Percentiles rank a stretch among this genome's conserved stretches.
Conservation (phyloP, 345 rosid species). For the Cardamine occulta region DNA sequence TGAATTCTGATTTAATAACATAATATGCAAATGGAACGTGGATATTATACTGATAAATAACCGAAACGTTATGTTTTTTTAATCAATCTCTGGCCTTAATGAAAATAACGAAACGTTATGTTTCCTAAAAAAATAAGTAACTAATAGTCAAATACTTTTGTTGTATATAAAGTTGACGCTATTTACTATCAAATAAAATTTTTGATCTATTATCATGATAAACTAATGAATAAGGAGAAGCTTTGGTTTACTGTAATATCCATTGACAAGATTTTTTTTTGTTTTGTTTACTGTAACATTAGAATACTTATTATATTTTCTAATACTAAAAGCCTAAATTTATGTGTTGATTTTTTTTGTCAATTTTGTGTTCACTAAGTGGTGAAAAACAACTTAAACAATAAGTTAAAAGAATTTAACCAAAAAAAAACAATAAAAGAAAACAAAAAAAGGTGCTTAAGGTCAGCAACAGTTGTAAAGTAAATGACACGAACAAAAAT, state of each 20-base stretch:
- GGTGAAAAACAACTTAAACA: neutral
- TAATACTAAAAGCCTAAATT: neutral
- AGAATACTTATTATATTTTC: neutral
- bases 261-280: neutral
- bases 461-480: constrained; percentile 8
- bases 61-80: neutral
- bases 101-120: neutral
- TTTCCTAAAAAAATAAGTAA: neutral
- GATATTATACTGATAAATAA: neutral
- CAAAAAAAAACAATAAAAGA: no score
- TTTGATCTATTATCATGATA: neutral
- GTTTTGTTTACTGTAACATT: neutral
- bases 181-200: neutral
- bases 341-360: neutral
- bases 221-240: neutral
- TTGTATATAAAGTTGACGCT: neutral
- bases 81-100: no score
- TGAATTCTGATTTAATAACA: neutral
- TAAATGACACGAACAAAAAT: constrained; percentile 20
- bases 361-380: neutral
- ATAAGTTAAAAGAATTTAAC: neutral
- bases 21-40: neutral
- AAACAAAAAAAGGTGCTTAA: neutral
- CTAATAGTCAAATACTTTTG: neutral
- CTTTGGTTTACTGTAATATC: neutral